Evolutionary conservation across 371 early-diverging fungal species (phyloP), one percentile per base, ranked within the genome.

Genomic region (Mucor ambiguus): DNA sequence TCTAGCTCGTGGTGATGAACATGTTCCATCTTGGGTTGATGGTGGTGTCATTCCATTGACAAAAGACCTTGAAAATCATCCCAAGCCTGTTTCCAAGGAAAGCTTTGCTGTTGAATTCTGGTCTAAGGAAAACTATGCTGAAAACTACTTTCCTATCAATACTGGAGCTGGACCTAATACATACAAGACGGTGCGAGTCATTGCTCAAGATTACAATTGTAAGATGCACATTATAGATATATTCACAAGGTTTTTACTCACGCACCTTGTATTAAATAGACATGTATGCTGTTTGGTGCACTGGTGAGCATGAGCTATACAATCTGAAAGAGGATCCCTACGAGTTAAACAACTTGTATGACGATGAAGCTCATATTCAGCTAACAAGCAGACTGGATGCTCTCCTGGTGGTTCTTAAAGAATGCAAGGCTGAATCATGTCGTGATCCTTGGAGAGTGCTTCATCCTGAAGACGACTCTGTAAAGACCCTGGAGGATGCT

Each of bases 21-120:
- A 61, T 54, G 52, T 83, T 10, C 85, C 85, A 2, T 74, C 69
- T 26, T 80, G 77, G 60, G 74, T 87, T 6, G 89, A 89, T 67
- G 89, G 85, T 3, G 80, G 80, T 29, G 82, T 79, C 0, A 77
- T 81, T 43, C 84, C 89, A 3, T 71, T 87, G 49, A 86, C 80
- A 0, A 60, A 78, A 18, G 69, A 74, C 1, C 77, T 77, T 9
- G 38, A 71, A 37, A 69, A 77, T 12, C 70, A 80, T 46, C 71
- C 71, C 1, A 73, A 79, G 20, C 80, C 78, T 8, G 78, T 77
- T 48, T 64, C 82, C 9, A 80, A 76, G 12, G 90, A 89, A 63
- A 80, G 83, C 8, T 85, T 87, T 67, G 77, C 80, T 6, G 87
- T 88, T 33, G 90, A 89, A 66, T 88, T 86, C 48, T 89, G 88